phyloP scores from a whole-genome alignment of 805 yeast species.

The Candida schatavii region DNA sequence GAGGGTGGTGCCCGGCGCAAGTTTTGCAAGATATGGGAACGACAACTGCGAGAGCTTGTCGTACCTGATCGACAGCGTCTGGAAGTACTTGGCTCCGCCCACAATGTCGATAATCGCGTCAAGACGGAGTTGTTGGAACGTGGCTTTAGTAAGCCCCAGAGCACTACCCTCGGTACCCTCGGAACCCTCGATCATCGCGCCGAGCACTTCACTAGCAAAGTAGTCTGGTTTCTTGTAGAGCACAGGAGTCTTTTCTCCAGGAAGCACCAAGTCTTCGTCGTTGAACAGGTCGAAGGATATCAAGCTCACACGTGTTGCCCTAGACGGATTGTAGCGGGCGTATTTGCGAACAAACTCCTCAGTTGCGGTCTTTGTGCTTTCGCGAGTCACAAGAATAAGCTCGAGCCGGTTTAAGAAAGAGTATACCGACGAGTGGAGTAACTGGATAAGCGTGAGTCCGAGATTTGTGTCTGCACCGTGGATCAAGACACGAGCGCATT shows the following conservation, averaged over 20 bases:
- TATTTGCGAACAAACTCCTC: slow-evolving; percentile 16
- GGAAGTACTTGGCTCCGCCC: slow-evolving; percentile 39
- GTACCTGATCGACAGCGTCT: slow-evolving; percentile 25
- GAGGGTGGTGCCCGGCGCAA: slow-evolving; percentile 13
- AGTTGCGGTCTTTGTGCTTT: slow-evolving; percentile 17
- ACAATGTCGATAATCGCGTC: slow-evolving; percentile 39
- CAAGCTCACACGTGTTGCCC: slow-evolving; percentile 19
- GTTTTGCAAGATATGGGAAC: slow-evolving; percentile 24
- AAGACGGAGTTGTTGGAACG: slow-evolving; percentile 25
- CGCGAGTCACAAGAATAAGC: slow-evolving; percentile 30
- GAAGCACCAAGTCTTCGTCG: slow-evolving; percentile 29
- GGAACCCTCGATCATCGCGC: slow-evolving; percentile 23
- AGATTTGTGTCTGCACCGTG: slow-evolving; percentile 43
- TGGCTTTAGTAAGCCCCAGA: slow-evolving; percentile 17
- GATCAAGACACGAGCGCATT: slow-evolving; percentile 21
- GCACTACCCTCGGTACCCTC: slow-evolving; percentile 14
- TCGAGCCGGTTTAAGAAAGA: slow-evolving; percentile 20
- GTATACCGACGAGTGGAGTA: slow-evolving; percentile 28
- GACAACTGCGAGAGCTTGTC: slow-evolving; percentile 26
- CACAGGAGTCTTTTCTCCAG: slow-evolving; percentile 32
- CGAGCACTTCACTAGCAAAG: slow-evolving; percentile 36
- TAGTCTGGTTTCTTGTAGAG: slow-evolving; percentile 37
- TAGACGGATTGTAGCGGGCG: slow-evolving; percentile 19
- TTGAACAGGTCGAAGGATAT: slow-evolving; percentile 33
- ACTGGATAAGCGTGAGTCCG: slow-evolving; percentile 35